phyloP scores from a whole-genome alignment of 371 early-diverging fungal genomes.

The Conidiobolus incongruus region DNA sequence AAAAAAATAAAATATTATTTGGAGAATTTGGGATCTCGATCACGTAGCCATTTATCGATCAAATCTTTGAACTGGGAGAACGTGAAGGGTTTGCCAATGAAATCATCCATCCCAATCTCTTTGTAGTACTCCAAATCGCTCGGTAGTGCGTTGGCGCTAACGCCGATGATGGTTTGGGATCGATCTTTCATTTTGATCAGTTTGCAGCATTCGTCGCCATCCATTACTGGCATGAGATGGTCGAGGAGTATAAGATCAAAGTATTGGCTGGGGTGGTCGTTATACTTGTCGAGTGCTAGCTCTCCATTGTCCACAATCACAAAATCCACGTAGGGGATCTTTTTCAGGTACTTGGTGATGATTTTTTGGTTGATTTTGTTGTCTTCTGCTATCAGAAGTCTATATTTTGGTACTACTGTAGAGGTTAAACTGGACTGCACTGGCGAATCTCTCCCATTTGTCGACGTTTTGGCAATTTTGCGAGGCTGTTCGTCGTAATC shows the following conservation, averaged over 20 bases:
- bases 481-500: neutral
- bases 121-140: neutral
- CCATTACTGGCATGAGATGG: slow-evolving; percentile 6
- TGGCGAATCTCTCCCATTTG: too few relatives aligned
- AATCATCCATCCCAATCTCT: neutral
- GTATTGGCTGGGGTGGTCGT: neutral
- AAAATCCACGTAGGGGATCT: slow-evolving; percentile 3
- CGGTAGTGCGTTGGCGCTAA: neutral
- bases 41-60: slow-evolving; percentile 2
- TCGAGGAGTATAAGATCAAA: slow-evolving; percentile 5
- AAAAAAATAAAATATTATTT: too few relatives aligned
- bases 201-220: slow-evolving; percentile 3
- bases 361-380: slow-evolving; percentile 5
- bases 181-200: neutral
- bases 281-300: slow-evolving; percentile 1
- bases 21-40: too few relatives aligned
- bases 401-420: too few relatives aligned
- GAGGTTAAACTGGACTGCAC: too few relatives aligned
- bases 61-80: slow-evolving; percentile 1
- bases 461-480: neutral
- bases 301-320: slow-evolving; percentile 3
- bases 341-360: neutral
- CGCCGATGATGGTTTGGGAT: neutral
- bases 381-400: slow-evolving; percentile 5
- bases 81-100: neutral